Conservation (phyloP, 129 eudicot species). For the Tanacetum coccineum region DNA sequence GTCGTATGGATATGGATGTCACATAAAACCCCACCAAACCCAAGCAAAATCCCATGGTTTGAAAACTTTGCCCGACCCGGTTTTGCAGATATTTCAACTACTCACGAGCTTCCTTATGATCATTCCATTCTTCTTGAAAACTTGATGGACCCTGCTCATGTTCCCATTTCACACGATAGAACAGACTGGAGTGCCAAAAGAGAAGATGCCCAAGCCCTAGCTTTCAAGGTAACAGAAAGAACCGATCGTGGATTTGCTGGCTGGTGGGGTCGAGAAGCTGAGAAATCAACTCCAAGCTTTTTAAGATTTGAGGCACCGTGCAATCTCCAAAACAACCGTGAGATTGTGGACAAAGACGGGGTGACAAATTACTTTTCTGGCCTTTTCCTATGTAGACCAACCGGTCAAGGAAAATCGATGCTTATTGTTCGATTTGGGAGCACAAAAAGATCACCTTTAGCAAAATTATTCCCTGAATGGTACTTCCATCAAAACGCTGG, state of each 20-base stretch:
- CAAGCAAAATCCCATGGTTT: slow-evolving; percentile 77
- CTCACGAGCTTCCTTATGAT: slow-evolving; percentile 91
- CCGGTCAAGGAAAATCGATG: slow-evolving; percentile 93
- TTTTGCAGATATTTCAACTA: slow-evolving; percentile 69
- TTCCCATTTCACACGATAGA: slow-evolving; percentile 93
- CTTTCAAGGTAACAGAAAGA: slow-evolving; percentile 69
- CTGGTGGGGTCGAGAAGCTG: slow-evolving; percentile 77
- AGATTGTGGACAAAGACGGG: slow-evolving; percentile 65
- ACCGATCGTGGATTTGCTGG: slow-evolving; percentile 94
- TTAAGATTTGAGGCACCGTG: slow-evolving; percentile 94
- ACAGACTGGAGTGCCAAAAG: slow-evolving; percentile 88
- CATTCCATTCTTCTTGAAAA: slow-evolving; percentile 94
- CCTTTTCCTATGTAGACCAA: slow-evolving; percentile 78
- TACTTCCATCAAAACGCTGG: slow-evolving; percentile 89
- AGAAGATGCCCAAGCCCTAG: slow-evolving; percentile 82
- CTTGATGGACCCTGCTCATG: slow-evolving; percentile 97
- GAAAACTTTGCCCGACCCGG: slow-evolving; percentile 80
- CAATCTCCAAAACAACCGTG: slow-evolving; percentile 74
- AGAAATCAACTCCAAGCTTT: slow-evolving; percentile 48
- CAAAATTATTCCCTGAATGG: slow-evolving; percentile 71
- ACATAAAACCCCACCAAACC: slow-evolving; percentile 62
- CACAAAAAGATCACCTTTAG: slow-evolving; percentile 58
- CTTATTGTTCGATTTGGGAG: slow-evolving; percentile 83
- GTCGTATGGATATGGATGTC: slow-evolving; percentile 98
- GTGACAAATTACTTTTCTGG: slow-evolving; percentile 66